These are phyloP conservation scores for Lecanosticta acicola DNA, from an alignment of 2,329 filamentous ascomycete genomes.

Conservation along the genomic window DNA sequence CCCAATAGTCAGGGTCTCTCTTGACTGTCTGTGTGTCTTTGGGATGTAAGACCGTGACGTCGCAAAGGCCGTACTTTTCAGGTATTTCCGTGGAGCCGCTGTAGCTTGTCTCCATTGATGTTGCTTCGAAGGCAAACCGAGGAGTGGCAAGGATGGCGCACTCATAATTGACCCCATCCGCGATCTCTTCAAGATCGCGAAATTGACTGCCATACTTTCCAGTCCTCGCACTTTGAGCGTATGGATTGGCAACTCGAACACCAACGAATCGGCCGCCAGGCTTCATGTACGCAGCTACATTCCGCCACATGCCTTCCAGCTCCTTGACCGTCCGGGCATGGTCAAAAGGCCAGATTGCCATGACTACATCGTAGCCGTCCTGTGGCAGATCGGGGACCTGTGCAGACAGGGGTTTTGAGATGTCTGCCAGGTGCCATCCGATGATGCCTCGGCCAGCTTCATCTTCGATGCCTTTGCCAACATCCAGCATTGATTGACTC, in stretches of 20 bases:
- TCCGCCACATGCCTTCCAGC: constrained; percentile 13
- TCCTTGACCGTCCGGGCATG: constrained; percentile 10
- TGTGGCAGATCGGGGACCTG: constrained; percentile 7
- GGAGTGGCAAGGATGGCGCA: constrained; percentile 8
- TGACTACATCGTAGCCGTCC: constrained; percentile 17
- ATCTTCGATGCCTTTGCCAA: constrained; percentile 11
- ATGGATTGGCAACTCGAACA: constrained; percentile 6
- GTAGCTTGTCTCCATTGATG: constrained; percentile 7
- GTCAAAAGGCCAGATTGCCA: constrained; percentile 17
- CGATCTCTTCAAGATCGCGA: constrained; percentile 7
- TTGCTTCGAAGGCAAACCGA: constrained; percentile 11
- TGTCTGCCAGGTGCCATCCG: constrained; percentile 16
- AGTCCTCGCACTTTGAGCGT: not conserved
- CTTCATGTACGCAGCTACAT: constrained; percentile 12
- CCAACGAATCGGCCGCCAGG: constrained; percentile 14
- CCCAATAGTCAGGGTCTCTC: constrained; percentile 12
- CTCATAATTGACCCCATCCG: constrained; percentile 12
- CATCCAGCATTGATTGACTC: constrained; percentile 12
- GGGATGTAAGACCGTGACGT: constrained; percentile 2
- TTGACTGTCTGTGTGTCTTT: constrained; percentile 12
- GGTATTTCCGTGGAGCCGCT: constrained; percentile 10
- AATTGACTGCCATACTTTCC: constrained; percentile 17
- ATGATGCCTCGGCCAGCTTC: constrained; percentile 7
- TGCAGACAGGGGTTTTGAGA: constrained; percentile 7
- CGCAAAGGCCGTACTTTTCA: constrained; percentile 8